A percentile compares a stretch with the other conserved stretches of the same genome.
Evolutionary conservation across 192 early-diverging fungal genomes (phyloP).

Genomic region (Coemansia pectinata): DNA sequence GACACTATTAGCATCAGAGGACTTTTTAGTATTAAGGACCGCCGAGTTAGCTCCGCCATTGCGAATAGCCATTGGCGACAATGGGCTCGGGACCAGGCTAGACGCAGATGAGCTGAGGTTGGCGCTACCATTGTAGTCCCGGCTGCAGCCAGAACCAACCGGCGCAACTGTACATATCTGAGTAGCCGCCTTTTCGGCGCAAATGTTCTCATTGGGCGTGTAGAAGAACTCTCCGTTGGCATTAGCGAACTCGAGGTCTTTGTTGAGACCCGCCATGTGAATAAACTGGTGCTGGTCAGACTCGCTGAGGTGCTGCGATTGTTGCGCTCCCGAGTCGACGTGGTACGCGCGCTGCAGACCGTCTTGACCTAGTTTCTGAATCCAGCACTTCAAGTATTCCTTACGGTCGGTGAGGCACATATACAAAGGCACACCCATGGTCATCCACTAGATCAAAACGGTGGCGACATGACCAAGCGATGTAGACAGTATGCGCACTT

Average conservation of each 20-base stretch:
- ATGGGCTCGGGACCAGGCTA: neutral
- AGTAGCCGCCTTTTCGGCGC: neutral
- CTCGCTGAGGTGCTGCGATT: neutral
- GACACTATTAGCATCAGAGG: neutral
- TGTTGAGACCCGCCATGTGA: neutral
- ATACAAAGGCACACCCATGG: slow-evolving; percentile 35
- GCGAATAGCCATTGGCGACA: neutral
- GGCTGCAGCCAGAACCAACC: neutral
- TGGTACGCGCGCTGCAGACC: slow-evolving; percentile 35
- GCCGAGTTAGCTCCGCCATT: neutral
- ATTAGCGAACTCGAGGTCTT: neutral
- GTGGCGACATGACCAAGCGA: slow-evolving; percentile 33
- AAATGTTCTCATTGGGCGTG: neutral
- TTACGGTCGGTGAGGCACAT: slow-evolving; percentile 27
- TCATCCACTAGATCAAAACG: slow-evolving; percentile 37
- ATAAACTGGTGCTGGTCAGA: neutral
- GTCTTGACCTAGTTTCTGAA: slow-evolving; percentile 25
- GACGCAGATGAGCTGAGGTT: neutral
- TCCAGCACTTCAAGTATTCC: slow-evolving; percentile 23
- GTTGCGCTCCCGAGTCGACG: slow-evolving; percentile 1
- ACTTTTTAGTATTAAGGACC: neutral
- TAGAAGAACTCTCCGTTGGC: neutral
- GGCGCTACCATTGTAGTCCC: neutral
- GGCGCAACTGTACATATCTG: neutral
- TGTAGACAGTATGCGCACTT: slow-evolving; percentile 31